phyloP scores from a whole-genome alignment of 768 basidiomycete genomes.

The Candolleomyces aberdarensis region DNA sequence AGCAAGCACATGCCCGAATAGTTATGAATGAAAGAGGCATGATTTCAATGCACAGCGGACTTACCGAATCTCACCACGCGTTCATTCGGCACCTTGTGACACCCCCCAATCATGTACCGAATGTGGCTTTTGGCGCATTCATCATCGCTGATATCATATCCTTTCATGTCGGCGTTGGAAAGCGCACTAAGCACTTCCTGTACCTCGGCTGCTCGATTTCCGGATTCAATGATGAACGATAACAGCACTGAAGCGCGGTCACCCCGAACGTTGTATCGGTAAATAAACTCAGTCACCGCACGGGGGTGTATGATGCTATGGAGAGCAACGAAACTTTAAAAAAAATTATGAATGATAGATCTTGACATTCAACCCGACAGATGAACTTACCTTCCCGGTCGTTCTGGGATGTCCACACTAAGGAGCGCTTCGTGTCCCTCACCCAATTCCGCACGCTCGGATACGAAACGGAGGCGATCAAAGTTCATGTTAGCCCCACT shows the following conservation, averaged over 20 bases:
- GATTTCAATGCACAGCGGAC: slow-evolving; percentile 24
- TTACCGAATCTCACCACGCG: slow-evolving; percentile 89
- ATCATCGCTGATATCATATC: slow-evolving; percentile 87
- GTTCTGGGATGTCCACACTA: slow-evolving; percentile 92
- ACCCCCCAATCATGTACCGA: slow-evolving; percentile 93
- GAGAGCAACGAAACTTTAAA: slow-evolving; percentile 75
- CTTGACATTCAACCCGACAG: background rate
- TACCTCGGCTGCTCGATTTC: slow-evolving; percentile 59
- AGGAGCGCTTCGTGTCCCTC: slow-evolving; percentile 93
- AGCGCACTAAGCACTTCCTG: slow-evolving; percentile 59
- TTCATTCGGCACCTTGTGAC: slow-evolving; percentile 74
- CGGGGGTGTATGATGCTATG: slow-evolving; percentile 89
- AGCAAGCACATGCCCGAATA: background rate
- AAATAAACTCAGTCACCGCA: slow-evolving; percentile 92
- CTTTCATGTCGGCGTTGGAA: slow-evolving; percentile 71
- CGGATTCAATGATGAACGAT: slow-evolving; percentile 80
- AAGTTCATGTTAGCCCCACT: slow-evolving; percentile 99
- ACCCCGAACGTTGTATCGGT: slow-evolving; percentile 74
- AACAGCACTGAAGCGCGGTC: slow-evolving; percentile 82
- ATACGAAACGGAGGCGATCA: slow-evolving; percentile 93
- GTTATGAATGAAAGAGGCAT: background rate
- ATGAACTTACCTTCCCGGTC: slow-evolving; percentile 73
- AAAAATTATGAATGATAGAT: slow-evolving; percentile 2
- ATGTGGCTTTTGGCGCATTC: slow-evolving; percentile 95
- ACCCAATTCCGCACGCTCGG: slow-evolving; percentile 95